phyloP scores from a whole-genome alignment of 1,139 yeast genomes.

The Geotrichum klebahnii region DNA sequence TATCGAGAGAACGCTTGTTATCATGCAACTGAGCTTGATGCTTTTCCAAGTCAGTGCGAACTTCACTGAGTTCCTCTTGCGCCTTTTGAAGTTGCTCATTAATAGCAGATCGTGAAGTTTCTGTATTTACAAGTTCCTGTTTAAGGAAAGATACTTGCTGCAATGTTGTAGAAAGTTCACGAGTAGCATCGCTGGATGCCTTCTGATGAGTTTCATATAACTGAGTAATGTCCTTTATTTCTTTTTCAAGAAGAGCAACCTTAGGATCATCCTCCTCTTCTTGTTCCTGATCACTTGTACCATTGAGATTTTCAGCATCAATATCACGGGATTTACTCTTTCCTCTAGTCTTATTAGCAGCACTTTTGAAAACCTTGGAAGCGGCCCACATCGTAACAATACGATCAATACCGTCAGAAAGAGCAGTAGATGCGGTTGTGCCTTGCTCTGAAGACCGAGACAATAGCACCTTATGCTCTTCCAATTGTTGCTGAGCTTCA shows the following conservation, averaged over 20 bases:
- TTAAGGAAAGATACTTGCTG: slow-evolving; percentile 31
- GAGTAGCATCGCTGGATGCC: slow-evolving; percentile 35
- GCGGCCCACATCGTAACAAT: slow-evolving; percentile 36
- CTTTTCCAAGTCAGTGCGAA: slow-evolving; percentile 6
- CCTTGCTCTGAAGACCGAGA: slow-evolving; percentile 8
- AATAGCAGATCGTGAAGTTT: slow-evolving; percentile 18
- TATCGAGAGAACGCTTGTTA: slow-evolving; percentile 16
- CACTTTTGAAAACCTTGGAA: slow-evolving; percentile 30
- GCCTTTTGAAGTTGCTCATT: slow-evolving; percentile 6
- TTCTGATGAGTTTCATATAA: slow-evolving; percentile 35
- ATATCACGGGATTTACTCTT: too few species aligned
- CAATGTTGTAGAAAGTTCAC: slow-evolving; percentile 30
- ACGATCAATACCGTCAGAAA: slow-evolving; percentile 30
- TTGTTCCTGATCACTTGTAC: slow-evolving; percentile 9
- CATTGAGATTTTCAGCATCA: too few species aligned
- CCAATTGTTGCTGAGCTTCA: slow-evolving; percentile 15
- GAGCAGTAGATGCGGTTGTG: slow-evolving; percentile 27
- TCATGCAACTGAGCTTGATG: slow-evolving; percentile 6
- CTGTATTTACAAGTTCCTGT: slow-evolving; percentile 26
- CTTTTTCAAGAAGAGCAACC: slow-evolving; percentile 25
- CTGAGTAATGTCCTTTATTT: slow-evolving; percentile 27
- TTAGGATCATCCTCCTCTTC: slow-evolving; percentile 26
- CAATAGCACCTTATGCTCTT: slow-evolving; percentile 10
- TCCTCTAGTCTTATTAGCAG: slow-evolving; percentile 17
- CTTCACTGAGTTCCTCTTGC: neutral